A percentile compares a stretch with the other conserved stretches of the same genome.
Conservation (phyloP, 352 stramenopile genomes). For the Elongisporangium undulatum region DNA sequence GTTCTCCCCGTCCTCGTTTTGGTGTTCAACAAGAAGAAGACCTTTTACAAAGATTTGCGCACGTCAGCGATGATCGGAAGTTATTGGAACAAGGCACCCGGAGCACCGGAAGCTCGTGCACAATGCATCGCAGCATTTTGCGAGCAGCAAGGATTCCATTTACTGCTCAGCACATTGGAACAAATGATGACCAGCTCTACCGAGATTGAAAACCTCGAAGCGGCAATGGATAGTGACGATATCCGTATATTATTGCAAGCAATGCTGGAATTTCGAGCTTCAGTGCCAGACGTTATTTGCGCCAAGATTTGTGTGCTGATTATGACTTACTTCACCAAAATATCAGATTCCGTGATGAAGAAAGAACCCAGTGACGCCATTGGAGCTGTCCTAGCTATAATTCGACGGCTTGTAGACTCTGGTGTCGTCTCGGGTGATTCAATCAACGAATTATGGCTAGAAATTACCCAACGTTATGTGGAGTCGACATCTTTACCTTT, state of each 20-base stretch:
- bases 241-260: conserved; percentile 77
- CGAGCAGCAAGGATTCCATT: conserved; percentile 72
- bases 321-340: conserved; percentile 80
- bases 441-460: conserved; percentile 79
- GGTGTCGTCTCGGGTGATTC: conserved; percentile 36
- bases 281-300: conserved; percentile 57
- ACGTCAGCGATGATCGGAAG: conserved; percentile 86
- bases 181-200: conserved; percentile 49
- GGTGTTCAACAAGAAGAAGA: conserved; percentile 89
- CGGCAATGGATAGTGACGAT: conserved; percentile 74
- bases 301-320: conserved; percentile 68
- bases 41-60: conserved; percentile 86
- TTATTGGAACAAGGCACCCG: conserved; percentile 87
- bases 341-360: conserved; percentile 75
- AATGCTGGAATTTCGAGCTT: conserved; percentile 69
- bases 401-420: conserved; percentile 75
- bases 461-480: conserved; percentile 82
- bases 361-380: conserved; percentile 84
- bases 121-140: conserved; percentile 84
- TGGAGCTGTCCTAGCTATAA: conserved; percentile 71
- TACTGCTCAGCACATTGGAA: conserved; percentile 72
- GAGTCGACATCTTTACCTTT: conserved; percentile 90
- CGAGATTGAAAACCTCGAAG: conserved; percentile 36
- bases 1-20: conserved; percentile 69
- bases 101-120: conserved; percentile 72